phyloP scores from a whole-genome alignment of 1,139 yeast species.

The Magnusiomyces magnusii region DNA sequence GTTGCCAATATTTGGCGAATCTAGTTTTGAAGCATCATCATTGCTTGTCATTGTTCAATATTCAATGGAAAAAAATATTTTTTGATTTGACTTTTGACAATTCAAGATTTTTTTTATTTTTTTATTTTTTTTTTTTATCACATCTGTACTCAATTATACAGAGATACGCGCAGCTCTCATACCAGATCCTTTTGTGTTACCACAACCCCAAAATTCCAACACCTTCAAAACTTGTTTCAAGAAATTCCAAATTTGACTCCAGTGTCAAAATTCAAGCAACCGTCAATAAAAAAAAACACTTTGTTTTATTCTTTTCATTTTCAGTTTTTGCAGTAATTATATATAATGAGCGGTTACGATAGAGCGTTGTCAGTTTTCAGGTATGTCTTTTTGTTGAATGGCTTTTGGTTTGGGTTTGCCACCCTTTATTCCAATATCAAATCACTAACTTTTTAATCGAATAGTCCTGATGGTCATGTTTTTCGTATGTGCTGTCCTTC shows the following conservation, averaged over 20 bases:
- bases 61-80: too few species aligned
- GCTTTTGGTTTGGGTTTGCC: not conserved
- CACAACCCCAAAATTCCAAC: too few species aligned
- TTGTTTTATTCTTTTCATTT: too few species aligned
- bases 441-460: conserved; percentile 16
- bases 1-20: too few species aligned
- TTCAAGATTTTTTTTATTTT: not conserved
- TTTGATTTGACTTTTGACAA: not conserved
- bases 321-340: too few species aligned
- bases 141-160: not conserved
- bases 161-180: not conserved
- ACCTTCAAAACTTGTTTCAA: too few species aligned
- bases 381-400: conserved; percentile 39
- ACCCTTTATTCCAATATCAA: not conserved
- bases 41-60: not conserved
- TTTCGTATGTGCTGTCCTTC: conserved; percentile 50
- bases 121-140: too few species aligned
- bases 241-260: too few species aligned
- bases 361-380: conserved; percentile 97
- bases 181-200: not conserved
- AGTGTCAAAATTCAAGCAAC: too few species aligned
- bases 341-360: conserved; percentile 93
- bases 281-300: too few species aligned
- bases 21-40: not conserved
- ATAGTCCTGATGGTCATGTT: conserved; percentile 96